phyloP scores from a whole-genome alignment of 306 rosid species.

The Prunus mongolica region DNA sequence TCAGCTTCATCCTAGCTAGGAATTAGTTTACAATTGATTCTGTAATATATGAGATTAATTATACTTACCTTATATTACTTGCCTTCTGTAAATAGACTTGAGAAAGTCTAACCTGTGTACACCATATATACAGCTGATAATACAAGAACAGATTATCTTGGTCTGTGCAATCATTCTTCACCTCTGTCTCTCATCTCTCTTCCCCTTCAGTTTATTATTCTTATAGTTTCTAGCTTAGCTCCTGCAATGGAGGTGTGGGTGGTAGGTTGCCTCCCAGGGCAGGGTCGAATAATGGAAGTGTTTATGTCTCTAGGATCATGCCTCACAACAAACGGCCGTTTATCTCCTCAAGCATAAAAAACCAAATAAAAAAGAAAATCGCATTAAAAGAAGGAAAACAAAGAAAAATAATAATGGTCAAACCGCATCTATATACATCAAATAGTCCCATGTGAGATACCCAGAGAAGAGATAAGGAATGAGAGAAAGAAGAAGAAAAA shows the following conservation, averaged over 20 bases:
- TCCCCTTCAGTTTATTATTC: no score
- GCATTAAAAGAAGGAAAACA: not conserved
- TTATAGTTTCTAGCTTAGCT: constrained; percentile 1
- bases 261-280: constrained; percentile 67
- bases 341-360: constrained; percentile 7
- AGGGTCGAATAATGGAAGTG: constrained; percentile 54
- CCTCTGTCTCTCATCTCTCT: no score
- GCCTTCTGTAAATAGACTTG: no score
- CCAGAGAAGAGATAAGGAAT: not conserved
- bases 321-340: constrained; percentile 34
- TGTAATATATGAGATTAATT: no score
- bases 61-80: no score
- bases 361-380: not conserved
- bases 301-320: constrained; percentile 65
- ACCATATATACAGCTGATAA: no score
- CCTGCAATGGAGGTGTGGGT: constrained; percentile 4
- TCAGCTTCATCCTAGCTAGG: no score
- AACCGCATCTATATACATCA: constrained; percentile 13
- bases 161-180: no score
- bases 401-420: not conserved
- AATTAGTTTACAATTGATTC: no score
- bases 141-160: no score
- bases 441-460: constrained; percentile 42
- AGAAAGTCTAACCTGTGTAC: no score
- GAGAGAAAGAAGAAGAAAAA: no score